Evolutionary conservation across 345 rosid genomes (phyloP), one percentile per base, ranked within the genome.

Genomic region (Lepidium didymum): DNA sequence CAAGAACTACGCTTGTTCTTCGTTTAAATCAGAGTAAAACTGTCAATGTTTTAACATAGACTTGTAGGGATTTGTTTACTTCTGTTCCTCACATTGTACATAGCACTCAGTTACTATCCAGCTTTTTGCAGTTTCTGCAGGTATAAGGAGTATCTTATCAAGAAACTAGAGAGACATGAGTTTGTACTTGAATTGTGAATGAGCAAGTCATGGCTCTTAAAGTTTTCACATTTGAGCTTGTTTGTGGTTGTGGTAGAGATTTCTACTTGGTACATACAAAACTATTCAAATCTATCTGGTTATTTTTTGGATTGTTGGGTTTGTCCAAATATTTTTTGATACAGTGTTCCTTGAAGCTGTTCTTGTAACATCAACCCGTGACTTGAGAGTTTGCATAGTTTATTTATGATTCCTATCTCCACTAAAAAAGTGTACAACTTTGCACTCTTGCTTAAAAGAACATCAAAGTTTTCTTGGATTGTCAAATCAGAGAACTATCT

Each of bases 401-500:
- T 58, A 53, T 53, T 18, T 50, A 73, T 65, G 77, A 73, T 65
- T 73, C 38, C 38, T 53, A 35, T 62, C 25, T 43, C 46, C 62
- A 50, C 53, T 37, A 36, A 72, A 67, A 71, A 38, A 56, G 76
- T 31, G 66, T 57, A 64, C 51, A 50, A 43, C 61, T 31, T 56
- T 40, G 71, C 71, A 64, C 65, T 73, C 77, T 73, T 73, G 49
- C 67, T 73, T 73, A 61, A 19, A 58, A 50, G 9, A 73, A 38
- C 70, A 64, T 72, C 76, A 72, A 72, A 64, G 65, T 56, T 19
- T 9, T 41, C 47, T 57, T 57, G 67, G 67, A 41, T 40, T 73
- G 77, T 65, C 72, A 73, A 73, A 67, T 57, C 72, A 57, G 59
- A 70, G 61, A 57, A 51, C 58, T 37, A 57, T 65, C 67, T 65